A percentile compares a stretch with the other conserved stretches of the same genome.
Evolutionary conservation across 495 filamentous ascomycete genomes (phyloP).

Genomic region (Niebla homalea): DNA sequence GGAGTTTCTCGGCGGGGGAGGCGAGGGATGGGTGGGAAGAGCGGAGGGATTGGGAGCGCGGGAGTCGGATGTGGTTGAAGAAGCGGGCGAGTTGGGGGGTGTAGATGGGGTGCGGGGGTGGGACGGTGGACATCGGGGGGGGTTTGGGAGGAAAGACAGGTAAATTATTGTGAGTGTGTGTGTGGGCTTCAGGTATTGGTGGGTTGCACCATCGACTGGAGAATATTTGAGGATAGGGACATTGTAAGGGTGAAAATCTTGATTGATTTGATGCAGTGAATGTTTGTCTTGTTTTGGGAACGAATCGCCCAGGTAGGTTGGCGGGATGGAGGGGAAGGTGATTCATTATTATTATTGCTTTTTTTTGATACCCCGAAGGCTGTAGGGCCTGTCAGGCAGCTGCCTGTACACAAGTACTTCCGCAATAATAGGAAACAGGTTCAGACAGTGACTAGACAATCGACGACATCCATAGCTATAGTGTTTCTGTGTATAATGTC

Average conservation of each 20-base stretch:
- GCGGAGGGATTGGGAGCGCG: neutral
- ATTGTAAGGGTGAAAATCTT: neutral
- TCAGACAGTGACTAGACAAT: too few species aligned
- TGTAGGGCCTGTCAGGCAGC: too few species aligned
- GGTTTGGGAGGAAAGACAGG: neutral
- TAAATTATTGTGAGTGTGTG: too few species aligned
- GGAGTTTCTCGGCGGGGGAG: neutral
- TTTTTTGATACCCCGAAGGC: too few species aligned
- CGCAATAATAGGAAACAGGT: too few species aligned
- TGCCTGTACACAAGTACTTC: too few species aligned
- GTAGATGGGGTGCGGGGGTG: conserved; percentile 1
- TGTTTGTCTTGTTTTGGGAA: neutral
- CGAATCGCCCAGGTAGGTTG: neutral
- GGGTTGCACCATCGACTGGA: neutral
- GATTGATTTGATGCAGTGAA: neutral
- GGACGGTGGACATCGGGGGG: neutral
- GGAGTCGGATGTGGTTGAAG: conserved; percentile 8
- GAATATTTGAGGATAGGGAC: neutral
- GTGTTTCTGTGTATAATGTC: too few species aligned
- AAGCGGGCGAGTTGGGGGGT: conserved; percentile 9
- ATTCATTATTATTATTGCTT: too few species aligned
- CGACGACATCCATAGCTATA: too few species aligned
- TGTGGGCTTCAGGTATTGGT: neutral
- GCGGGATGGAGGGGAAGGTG: neutral
- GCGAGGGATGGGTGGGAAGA: neutral